A percentile compares a stretch with the other conserved stretches of the same genome.
phyloP scores from a whole-genome alignment of 2,329 filamentous ascomycete species.

The Hypoxylon sp. region DNA sequence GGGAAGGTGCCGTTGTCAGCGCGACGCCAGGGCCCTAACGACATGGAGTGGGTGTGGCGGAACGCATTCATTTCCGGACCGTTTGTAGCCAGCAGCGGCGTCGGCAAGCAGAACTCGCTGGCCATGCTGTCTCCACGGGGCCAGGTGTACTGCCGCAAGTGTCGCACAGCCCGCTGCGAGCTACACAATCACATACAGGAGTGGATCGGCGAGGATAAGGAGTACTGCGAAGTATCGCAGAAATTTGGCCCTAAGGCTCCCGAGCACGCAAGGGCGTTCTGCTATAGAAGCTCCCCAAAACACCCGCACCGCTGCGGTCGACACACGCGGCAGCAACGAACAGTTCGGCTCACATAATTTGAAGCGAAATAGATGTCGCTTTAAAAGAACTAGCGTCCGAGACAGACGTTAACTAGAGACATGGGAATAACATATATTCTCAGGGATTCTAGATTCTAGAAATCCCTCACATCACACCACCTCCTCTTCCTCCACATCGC shows the following conservation, averaged over 20 bases:
- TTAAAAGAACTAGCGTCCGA: neutral
- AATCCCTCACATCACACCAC: constrained; percentile 27
- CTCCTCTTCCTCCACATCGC: neutral
- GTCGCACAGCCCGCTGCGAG: constrained; percentile 72
- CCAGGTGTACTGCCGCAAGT: constrained; percentile 74
- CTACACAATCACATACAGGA: constrained; percentile 73
- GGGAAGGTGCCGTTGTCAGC: constrained; percentile 69
- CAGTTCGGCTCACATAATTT: constrained; percentile 50
- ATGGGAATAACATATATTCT: constrained; percentile 17
- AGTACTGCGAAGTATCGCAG: constrained; percentile 73
- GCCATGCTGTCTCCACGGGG: constrained; percentile 68
- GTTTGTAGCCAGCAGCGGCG: constrained; percentile 53
- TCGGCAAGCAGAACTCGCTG: constrained; percentile 54
- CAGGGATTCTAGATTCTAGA: constrained; percentile 23
- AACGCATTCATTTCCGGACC: constrained; percentile 60
- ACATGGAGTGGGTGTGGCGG: constrained; percentile 75
- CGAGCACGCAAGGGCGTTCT: constrained; percentile 64
- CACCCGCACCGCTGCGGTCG: constrained; percentile 71
- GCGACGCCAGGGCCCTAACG: constrained; percentile 72
- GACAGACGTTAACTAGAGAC: neutral
- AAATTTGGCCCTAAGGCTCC: constrained; percentile 67
- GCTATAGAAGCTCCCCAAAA: constrained; percentile 72
- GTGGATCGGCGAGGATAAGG: constrained; percentile 70
- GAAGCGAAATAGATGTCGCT: neutral
- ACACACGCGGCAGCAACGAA: constrained; percentile 59